A percentile compares a stretch with the other conserved stretches of the same genome.
These are phyloP conservation scores for Bipolaris gigantea DNA, from an alignment of 2,329 filamentous ascomycete species.

Conservation along the genomic window DNA sequence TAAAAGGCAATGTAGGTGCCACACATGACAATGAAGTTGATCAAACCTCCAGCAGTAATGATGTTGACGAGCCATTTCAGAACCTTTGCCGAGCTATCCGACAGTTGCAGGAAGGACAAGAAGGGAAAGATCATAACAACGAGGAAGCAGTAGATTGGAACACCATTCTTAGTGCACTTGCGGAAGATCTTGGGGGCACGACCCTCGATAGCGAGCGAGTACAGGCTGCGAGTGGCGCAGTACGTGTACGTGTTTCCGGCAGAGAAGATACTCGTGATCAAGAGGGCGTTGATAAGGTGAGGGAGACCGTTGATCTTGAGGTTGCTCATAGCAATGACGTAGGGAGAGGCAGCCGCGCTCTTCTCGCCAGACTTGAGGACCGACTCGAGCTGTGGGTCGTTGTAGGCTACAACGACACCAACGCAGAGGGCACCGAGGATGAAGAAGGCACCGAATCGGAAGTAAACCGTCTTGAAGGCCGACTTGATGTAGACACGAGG, in stretches of 20 bases:
- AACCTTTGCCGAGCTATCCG: slow-evolving; percentile 65
- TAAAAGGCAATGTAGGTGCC: slow-evolving; percentile 63
- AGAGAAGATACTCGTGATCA: slow-evolving; percentile 59
- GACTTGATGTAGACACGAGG: slow-evolving; percentile 52
- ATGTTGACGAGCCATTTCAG: slow-evolving; percentile 73
- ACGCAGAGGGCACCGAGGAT: slow-evolving; percentile 51
- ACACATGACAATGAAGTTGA: slow-evolving; percentile 54
- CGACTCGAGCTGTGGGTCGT: slow-evolving; percentile 71
- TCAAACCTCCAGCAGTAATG: slow-evolving; percentile 68
- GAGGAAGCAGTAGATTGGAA: slow-evolving; percentile 73
- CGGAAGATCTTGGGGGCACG: slow-evolving; percentile 58
- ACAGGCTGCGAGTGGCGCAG: slow-evolving; percentile 56
- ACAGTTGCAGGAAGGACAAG: slow-evolving; percentile 74
- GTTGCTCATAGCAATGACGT: slow-evolving; percentile 64
- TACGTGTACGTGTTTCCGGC: slow-evolving; percentile 60
- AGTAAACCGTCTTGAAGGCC: slow-evolving; percentile 54
- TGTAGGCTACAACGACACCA: slow-evolving; percentile 58
- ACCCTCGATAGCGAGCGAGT: slow-evolving; percentile 57
- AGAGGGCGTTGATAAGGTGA: slow-evolving; percentile 60
- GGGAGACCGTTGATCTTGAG: slow-evolving; percentile 58
- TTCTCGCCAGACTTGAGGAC: slow-evolving; percentile 35
- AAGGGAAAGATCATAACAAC: slow-evolving; percentile 69
- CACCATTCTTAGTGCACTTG: slow-evolving; percentile 62
- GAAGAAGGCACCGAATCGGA: slow-evolving; percentile 52
- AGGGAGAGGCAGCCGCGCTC: slow-evolving; percentile 61